phyloP scores from a whole-genome alignment of 345 rosid species.

The Laguncularia racemosa region DNA sequence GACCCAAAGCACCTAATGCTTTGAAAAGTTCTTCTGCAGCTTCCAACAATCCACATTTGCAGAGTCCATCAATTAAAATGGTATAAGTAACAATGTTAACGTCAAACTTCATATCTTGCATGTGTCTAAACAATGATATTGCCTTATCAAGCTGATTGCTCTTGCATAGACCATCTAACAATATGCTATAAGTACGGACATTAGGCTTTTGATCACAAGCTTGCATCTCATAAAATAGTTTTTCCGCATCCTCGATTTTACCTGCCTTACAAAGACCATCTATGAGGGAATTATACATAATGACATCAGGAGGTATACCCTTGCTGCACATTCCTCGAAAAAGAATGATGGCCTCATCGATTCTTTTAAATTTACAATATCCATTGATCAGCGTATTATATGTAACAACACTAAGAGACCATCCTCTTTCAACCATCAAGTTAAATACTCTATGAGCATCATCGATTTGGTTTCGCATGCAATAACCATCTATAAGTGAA shows the following conservation, averaged over 20 bases:
- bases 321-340: slow-evolving; percentile 18
- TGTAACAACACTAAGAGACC: slow-evolving; percentile 18
- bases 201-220: not conserved
- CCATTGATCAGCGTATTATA: slow-evolving; percentile 14
- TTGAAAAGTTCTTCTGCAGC: slow-evolving; percentile 1
- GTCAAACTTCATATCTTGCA: slow-evolving; percentile 9
- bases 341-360: slow-evolving; percentile 13
- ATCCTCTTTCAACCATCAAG: slow-evolving; percentile 17
- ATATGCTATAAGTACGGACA: slow-evolving; percentile 2
- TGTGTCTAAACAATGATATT: slow-evolving; percentile 7
- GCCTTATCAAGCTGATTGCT: slow-evolving; percentile 15
- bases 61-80: slow-evolving; percentile 29
- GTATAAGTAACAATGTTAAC: slow-evolving; percentile 17
- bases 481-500: slow-evolving; percentile 25
- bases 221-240: slow-evolving; percentile 16
- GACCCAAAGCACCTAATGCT: not conserved
- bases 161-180: slow-evolving; percentile 24
- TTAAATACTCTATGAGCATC: slow-evolving; percentile 18
- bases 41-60: slow-evolving; percentile 15
- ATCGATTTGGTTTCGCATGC: slow-evolving; percentile 20
- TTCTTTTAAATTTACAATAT: slow-evolving; percentile 23
- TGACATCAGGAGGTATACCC: slow-evolving; percentile 13
- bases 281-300: slow-evolving; percentile 23
- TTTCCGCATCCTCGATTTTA: slow-evolving; percentile 20
- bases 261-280: slow-evolving; percentile 19